phyloP scores from a whole-genome alignment of 129 eudicot species.

The Glebionis coronaria region DNA sequence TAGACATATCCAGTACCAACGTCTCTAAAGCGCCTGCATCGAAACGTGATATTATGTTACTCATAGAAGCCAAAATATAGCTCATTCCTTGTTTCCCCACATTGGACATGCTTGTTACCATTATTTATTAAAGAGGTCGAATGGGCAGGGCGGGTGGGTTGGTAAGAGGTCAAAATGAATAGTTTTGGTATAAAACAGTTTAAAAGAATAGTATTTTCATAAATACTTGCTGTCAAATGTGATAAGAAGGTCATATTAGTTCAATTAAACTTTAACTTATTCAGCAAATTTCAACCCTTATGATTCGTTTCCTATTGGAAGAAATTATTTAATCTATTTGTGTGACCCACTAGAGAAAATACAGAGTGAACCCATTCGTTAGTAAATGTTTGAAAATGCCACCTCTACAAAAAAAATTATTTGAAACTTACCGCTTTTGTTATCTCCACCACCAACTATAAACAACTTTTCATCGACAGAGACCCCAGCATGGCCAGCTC shows the following conservation, averaged over 20 bases:
- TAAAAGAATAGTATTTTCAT: neutral
- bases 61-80: neutral
- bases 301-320: neutral
- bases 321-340: neutral
- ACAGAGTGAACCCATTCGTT: neutral
- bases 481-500: conserved; percentile 95
- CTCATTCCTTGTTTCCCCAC: neutral
- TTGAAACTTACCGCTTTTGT: conserved; percentile 55
- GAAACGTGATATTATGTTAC: conserved; percentile 16
- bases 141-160: neutral
- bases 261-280: too few species aligned
- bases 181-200: neutral
- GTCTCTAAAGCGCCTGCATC: conserved; percentile 85
- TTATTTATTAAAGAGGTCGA: neutral
- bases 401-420: neutral
- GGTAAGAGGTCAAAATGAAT: neutral
- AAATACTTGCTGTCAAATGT: neutral
- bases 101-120: neutral
- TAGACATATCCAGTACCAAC: conserved; percentile 72
- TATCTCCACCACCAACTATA: conserved; percentile 99
- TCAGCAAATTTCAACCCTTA: neutral
- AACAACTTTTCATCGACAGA: conserved; percentile 76
- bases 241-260: neutral
- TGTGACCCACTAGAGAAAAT: neutral
- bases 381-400: neutral